Evolutionary conservation across 2,329 filamentous ascomycete genomes (phyloP), one percentile per base, ranked within the genome.

Genomic region (Exophiala aquamarina): DNA sequence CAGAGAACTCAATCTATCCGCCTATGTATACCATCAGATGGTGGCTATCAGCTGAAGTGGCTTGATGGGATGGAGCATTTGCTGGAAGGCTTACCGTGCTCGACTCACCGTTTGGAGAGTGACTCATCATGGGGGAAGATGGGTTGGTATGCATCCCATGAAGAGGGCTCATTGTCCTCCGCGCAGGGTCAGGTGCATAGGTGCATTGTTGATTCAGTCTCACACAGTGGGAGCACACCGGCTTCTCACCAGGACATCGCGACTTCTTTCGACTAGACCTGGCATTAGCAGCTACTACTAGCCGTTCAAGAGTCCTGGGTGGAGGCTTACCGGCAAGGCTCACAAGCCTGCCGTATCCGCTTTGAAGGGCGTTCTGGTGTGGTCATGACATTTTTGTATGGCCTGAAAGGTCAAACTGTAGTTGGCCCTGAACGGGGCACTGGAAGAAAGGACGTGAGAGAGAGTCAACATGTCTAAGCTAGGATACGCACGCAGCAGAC

Each of bases 221-320:
- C 14, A 58, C 50, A 40, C 64, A 67, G 31, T 60, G 63, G 3
- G 64, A 65, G 47, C 64, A 67, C 3, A 41, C 55, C 3, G 64
- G 64, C 35, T 61, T 60, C 39, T 67, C 62, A 6, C 62, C 64
- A 1, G 63, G 60, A 39, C 64, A 67, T 39, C 59, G 56, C 18
- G 62, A 59, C 45, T 67, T 67, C 41, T 67, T 67, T 18, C 63
- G 60, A 5, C 63, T 65, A 26, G n/a, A n/a, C n/a, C n/a, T n/a
- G n/a, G n/a, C n/a, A n/a, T n/a, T n/a, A n/a, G n/a, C n/a, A n/a
- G n/a, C n/a, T n/a, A n/a, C n/a, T n/a, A n/a, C n/a, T n/a, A n/a
- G n/a, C n/a, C n/a, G n/a, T n/a, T n/a, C n/a, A n/a, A n/a, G n/a
- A n/a, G n/a, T n/a, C n/a, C n/a, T n/a, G n/a, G n/a, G 23, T 6